Evolutionary conservation across 2,329 filamentous ascomycete species (phyloP), one percentile per base, ranked within the genome.

Genomic region (Curvularia lunata): DNA sequence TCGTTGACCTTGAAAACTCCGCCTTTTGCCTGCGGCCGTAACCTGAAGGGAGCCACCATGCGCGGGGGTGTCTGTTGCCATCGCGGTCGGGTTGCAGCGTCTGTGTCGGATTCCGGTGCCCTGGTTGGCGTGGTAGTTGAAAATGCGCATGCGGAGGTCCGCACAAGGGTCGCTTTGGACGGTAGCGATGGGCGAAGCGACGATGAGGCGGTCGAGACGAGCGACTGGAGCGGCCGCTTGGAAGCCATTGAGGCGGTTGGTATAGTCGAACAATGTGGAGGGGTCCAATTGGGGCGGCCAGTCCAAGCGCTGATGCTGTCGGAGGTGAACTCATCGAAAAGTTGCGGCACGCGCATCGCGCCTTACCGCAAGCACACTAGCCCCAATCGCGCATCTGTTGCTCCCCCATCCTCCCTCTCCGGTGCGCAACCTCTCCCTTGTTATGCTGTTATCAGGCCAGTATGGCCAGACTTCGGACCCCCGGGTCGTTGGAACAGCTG

Each of bases 1-100:
- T 85, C 83, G 78, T 98, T 98, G 76, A 92, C 88, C 67, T 74
- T 74, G 85, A 86, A 94, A 78, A 83, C 60, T 68, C 75, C 52
- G 80, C 85, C 70, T 82, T 80, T 78, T 79, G 86, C 72, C 80
- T 83, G 64, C 79, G 83, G 79, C 80, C 86, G 74, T 83, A 84
- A 65, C 78, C 88, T 80, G 52, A 79, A 73, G 21, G 81, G 81
- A 52, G 81, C 81, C 48, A 72, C 62, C 79, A 83, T 82, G 21
- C 74, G 74, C 21, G 72, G 71, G 4, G 82, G 82, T 40, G 82
- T 83, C 59, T 80, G 76, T 58, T 79, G 73, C 82, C 82, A 84
- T 75, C 82, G 75, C n/a, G 82, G 82, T 18, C 72, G 62, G 16
- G 71, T 65, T 41, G 69, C 64, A 38, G 68, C 59, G 58, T 75